These are phyloP conservation scores for Zoysia pacifica DNA, from an alignment of 176 grass and related monocot species.

Conservation along the genomic window DNA sequence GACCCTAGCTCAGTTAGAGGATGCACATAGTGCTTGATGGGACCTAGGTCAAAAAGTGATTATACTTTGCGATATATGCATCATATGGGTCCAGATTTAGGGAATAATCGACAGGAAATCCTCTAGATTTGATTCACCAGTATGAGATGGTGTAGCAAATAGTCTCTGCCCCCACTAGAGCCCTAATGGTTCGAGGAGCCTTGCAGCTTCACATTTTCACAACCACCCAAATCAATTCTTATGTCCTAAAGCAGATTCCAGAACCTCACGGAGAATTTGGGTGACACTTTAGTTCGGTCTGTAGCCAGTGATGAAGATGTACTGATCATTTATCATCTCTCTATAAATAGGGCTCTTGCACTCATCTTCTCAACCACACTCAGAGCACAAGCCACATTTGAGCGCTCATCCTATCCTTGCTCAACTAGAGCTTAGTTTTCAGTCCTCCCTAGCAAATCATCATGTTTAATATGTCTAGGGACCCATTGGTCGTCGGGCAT, in stretches of 20 bases:
- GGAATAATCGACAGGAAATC: slow-evolving; percentile 41
- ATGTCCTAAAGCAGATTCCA: slow-evolving; percentile 49
- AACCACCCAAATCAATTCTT: slow-evolving; percentile 41
- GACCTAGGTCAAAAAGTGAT: slow-evolving; percentile 56
- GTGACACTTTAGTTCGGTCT: slow-evolving; percentile 22
- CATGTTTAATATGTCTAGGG: slow-evolving; percentile 69
- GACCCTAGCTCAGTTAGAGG: slow-evolving; percentile 35
- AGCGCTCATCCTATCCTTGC: slow-evolving; percentile 32
- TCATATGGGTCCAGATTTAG: slow-evolving; percentile 48
- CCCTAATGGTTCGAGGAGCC: slow-evolving; percentile 39
- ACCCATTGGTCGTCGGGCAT: slow-evolving; percentile 75
- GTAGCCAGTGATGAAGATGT: not conserved
- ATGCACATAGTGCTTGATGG: slow-evolving; percentile 35
- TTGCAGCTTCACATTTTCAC: slow-evolving; percentile 34
- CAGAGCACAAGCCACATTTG: slow-evolving; percentile 32
- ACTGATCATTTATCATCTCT: slow-evolving; percentile 29
- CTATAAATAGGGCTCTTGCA: slow-evolving; percentile 53
- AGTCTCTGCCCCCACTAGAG: slow-evolving; percentile 31
- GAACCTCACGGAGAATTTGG: slow-evolving; percentile 21
- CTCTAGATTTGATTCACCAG: slow-evolving; percentile 60
- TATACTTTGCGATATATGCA: slow-evolving; percentile 20
- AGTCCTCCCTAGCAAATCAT: not conserved
- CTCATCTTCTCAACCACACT: slow-evolving; percentile 23
- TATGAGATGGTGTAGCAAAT: slow-evolving; percentile 34
- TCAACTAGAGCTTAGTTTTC: slow-evolving; percentile 1